Base-by-base conservation (phyloP, 1,284 basidiomycete genomes). In the Cutaneotrichosporon spelunceum region DNA sequence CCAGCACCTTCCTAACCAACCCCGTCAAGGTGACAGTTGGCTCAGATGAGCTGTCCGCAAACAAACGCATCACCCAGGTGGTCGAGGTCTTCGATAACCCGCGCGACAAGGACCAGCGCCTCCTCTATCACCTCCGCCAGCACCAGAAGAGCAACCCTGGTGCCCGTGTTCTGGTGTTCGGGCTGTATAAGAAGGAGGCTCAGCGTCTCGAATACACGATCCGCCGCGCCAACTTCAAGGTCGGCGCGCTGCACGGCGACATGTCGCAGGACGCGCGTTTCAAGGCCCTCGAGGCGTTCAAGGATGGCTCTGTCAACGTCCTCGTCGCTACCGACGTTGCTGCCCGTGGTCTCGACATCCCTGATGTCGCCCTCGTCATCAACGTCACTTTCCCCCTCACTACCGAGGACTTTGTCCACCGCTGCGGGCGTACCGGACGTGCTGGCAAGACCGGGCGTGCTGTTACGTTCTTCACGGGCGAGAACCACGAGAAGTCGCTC, bases 341-440 rank as follows among this genome's bases (percentile, higher is more conserved):
- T 1, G 94, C 95, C 26, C 86, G 95, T 65, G 96, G 95, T 21
- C 82, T 99, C 65, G 95, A 99, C 81, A 98, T 99, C 70, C 94
- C 96, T 4, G 90, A 96, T 74, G 96, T 99, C 39, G 90, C 88
- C 53, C 85, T 88, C 33, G 91, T 94, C 39, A 86, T 93, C 74
- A 96, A 96, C 81, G 96, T 98, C 73, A 97, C 93, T 10, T 99
- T 99, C 83, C 96, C 96, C 19, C 82, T 99, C 68, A 97, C 91
- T 0, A 88, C 95, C 53, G 75, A 82, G 72, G 83, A 98, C 81
- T 99, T 98, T 76, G 89, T 99, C 64, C 95, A 99, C 81, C 89
- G 96, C 33, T 98, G 98, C 69, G 95, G 95, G 30, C 86, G 95
- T 70, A 98, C 95, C 6, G 93, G 95, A 27, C 89, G 95, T 59